Evolutionary conservation across 2,329 filamentous ascomycete species (phyloP).

Genomic region (Escovopsis weberi): DNA sequence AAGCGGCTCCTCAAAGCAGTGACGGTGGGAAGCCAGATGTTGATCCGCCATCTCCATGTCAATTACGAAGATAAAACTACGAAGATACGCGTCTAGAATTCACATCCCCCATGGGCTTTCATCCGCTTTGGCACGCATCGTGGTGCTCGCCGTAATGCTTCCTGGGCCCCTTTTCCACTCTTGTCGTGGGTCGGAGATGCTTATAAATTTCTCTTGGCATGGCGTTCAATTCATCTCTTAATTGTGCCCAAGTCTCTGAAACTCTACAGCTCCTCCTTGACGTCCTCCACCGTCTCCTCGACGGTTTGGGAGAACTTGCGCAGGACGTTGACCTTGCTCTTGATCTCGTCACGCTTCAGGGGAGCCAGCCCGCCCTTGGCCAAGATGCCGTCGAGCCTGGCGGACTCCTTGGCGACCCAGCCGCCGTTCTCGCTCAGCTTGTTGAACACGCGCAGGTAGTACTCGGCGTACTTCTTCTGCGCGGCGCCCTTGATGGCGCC

Average conservation of each 20-base stretch:
- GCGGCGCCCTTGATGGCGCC: conserved; percentile 46
- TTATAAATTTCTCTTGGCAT: neutral
- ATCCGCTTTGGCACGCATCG: neutral
- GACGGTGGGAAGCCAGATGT: neutral
- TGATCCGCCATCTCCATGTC: too few species aligned
- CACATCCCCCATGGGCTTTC: too few species aligned
- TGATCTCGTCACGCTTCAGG: conserved; percentile 79
- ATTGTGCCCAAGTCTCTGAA: neutral
- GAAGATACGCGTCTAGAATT: too few species aligned
- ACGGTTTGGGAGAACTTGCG: conserved; percentile 55
- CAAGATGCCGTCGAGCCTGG: conserved; percentile 64
- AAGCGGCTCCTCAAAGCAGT: conserved; percentile 22
- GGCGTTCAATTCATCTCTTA: neutral
- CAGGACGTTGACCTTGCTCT: conserved; percentile 76
- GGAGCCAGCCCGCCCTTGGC: conserved; percentile 75
- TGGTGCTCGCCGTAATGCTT: conserved; percentile 1
- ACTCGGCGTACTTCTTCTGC: conserved; percentile 69
- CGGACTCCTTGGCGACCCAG: conserved; percentile 75
- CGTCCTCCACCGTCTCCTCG: conserved; percentile 30
- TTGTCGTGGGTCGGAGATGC: neutral
- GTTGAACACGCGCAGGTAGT: conserved; percentile 83
- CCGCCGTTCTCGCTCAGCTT: conserved; percentile 67
- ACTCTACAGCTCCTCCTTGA: conserved; percentile 39
- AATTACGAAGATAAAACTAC: too few species aligned
- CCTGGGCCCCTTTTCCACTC: conserved; percentile 1